Evolutionary conservation across 208 protist species (phyloP).

Genomic region (Acanthamoeba healyi): DNA sequence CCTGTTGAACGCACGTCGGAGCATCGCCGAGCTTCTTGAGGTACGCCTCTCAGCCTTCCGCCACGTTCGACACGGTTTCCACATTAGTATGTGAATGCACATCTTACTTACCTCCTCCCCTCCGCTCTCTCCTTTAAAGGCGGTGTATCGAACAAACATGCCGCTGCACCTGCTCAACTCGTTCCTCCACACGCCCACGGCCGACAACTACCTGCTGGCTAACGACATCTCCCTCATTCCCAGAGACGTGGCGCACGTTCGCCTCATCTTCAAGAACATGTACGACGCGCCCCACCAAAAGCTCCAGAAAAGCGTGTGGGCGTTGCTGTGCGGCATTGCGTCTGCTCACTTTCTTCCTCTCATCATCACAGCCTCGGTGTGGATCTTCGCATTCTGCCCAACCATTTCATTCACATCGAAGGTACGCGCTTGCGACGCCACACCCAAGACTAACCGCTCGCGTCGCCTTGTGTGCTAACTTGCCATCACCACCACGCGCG

Average conservation of each 20-base stretch:
- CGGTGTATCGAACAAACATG: constrained; percentile 15
- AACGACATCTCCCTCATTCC: constrained; percentile 63
- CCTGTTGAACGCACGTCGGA: background rate
- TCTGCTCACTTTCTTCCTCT: background rate
- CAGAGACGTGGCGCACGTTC: constrained; percentile 33
- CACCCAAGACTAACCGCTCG: too few species aligned
- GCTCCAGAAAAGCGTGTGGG: background rate
- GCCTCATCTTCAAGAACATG: constrained; percentile 68
- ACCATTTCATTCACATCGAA: constrained; percentile 50
- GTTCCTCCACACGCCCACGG: constrained; percentile 6
- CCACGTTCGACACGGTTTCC: background rate
- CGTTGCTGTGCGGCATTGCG: background rate
- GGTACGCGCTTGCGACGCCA: background rate
- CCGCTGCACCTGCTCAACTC: constrained; percentile 38
- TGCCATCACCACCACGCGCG: too few species aligned
- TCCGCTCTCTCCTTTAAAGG: background rate
- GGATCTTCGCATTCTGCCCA: constrained; percentile 40
- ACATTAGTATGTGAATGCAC: too few species aligned
- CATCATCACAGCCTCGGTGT: background rate
- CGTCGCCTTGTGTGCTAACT: too few species aligned
- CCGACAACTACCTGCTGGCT: constrained; percentile 21
- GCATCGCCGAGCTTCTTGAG: constrained; percentile 61
- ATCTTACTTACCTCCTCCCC: too few species aligned
- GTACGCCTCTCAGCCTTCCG: background rate
- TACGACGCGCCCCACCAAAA: too few species aligned